A percentile compares a stretch with the other conserved stretches of the same genome.
Evolutionary conservation across 2,329 filamentous ascomycete species (phyloP).

Genomic region (Curvularia lunata): DNA sequence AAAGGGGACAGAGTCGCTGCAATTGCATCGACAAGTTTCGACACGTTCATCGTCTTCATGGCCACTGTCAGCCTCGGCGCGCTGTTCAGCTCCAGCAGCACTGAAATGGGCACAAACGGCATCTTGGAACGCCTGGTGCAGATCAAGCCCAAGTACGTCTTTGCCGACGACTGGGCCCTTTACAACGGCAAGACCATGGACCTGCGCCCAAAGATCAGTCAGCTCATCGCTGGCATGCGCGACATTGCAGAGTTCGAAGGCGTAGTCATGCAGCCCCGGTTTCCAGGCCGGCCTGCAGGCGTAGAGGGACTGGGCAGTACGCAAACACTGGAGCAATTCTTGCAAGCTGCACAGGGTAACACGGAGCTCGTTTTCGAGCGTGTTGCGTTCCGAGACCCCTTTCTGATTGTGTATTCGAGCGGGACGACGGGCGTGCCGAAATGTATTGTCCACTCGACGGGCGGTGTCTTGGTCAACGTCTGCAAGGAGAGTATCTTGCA

Average conservation of each 20-base stretch:
- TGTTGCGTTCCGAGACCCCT: constrained; percentile 74
- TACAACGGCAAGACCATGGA: constrained; percentile 81
- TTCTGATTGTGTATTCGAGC: constrained; percentile 77
- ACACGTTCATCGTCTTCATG: constrained; percentile 74
- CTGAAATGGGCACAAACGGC: constrained; percentile 82
- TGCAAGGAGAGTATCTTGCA: constrained; percentile 68
- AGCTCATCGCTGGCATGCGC: constrained; percentile 68
- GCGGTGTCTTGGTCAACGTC: constrained; percentile 65
- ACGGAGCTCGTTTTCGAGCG: constrained; percentile 62
- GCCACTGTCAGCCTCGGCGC: constrained; percentile 74
- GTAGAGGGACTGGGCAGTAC: constrained; percentile 61
- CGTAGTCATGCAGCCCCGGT: constrained; percentile 71
- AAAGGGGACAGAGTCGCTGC: constrained; percentile 78
- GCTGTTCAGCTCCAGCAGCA: constrained; percentile 76
- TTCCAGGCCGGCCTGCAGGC: constrained; percentile 63
- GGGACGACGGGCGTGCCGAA: constrained; percentile 86
- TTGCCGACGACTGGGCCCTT: constrained; percentile 79
- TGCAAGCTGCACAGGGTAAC: constrained; percentile 48
- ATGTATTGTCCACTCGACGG: constrained; percentile 80
- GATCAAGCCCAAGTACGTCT: constrained; percentile 78
- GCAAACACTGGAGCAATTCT: constrained; percentile 52
- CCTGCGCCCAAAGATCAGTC: constrained; percentile 72
- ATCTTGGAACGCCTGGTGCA: constrained; percentile 77
- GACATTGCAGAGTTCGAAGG: constrained; percentile 66
- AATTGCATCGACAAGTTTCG: constrained; percentile 75